A percentile compares a stretch with the other conserved stretches of the same genome.
Evolutionary conservation across 1,139 yeast genomes (phyloP).

Genomic region (Pichia inconspicua): DNA sequence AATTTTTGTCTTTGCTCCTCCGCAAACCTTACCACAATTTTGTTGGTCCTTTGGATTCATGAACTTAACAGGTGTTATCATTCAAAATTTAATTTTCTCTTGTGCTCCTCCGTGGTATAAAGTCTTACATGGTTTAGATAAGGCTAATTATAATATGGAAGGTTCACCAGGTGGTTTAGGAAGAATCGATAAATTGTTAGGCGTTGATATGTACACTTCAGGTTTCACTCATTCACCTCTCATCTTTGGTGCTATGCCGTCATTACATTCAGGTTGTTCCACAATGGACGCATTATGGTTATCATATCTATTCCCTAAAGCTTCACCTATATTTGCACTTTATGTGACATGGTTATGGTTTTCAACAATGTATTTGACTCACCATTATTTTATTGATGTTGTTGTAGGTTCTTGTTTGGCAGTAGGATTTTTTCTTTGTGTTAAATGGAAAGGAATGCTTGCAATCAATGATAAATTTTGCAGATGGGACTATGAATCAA

Average conservation of each 20-base stretch:
- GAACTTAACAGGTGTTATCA: slow-evolving; percentile 78
- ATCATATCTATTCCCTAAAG: slow-evolving; percentile 69
- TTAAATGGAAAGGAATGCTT: slow-evolving; percentile 20
- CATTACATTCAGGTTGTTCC: slow-evolving; percentile 85
- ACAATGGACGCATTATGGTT: slow-evolving; percentile 89
- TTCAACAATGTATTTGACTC: slow-evolving; percentile 96
- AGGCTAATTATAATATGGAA: slow-evolving; percentile 85
- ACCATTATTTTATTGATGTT: slow-evolving; percentile 88
- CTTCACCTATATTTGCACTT: slow-evolving; percentile 51
- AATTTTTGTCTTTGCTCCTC: slow-evolving; percentile 85
- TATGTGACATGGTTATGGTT: slow-evolving; percentile 96
- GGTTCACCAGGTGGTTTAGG: slow-evolving; percentile 97
- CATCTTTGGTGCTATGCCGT: slow-evolving; percentile 97
- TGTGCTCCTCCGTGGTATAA: slow-evolving; percentile 99
- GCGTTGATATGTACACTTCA: slow-evolving; percentile 79
- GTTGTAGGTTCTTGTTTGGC: slow-evolving; percentile 56
- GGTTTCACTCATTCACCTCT: slow-evolving; percentile 85
- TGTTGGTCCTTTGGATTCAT: slow-evolving; percentile 97
- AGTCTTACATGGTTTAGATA: slow-evolving; percentile 71
- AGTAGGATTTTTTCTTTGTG: slow-evolving; percentile 18
- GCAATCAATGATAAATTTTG: slow-evolving; percentile 44
- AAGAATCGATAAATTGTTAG: slow-evolving; percentile 74
- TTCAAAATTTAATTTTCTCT: slow-evolving; percentile 70
- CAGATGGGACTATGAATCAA: slow-evolving; percentile 71
- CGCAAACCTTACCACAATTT: slow-evolving; percentile 76